These are phyloP conservation scores for Rhizophagus sp. DNA, from an alignment of 192 early-diverging fungal species.

Conservation along the genomic window DNA sequence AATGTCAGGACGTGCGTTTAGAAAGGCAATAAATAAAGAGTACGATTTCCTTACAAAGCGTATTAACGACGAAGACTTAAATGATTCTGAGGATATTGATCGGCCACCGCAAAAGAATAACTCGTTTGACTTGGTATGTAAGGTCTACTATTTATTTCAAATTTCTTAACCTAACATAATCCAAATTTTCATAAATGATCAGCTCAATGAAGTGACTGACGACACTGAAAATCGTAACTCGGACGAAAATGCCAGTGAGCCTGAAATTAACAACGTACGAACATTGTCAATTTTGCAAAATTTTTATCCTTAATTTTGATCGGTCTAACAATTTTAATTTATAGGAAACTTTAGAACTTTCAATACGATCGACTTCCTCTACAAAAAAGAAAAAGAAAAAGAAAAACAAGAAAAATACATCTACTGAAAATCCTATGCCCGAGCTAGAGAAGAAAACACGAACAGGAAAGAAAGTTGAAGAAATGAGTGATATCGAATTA, in stretches of 20 bases:
- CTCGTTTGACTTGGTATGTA: constrained; percentile 21
- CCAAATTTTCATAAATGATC: not conserved
- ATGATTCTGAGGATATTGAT: constrained; percentile 12
- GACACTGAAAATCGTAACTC: not conserved
- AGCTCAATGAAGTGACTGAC: constrained; percentile 5
- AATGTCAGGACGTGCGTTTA: constrained; percentile 24
- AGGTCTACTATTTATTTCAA: too few relatives aligned
- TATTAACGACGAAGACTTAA: not conserved
- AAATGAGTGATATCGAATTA: constrained; percentile 64
- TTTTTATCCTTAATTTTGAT: too few relatives aligned
- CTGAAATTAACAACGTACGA: too few relatives aligned
- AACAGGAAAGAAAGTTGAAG: constrained; percentile 40
- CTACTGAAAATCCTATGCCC: constrained; percentile 28
- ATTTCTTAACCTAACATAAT: not conserved
- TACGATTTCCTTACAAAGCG: not conserved
- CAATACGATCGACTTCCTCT: not conserved
- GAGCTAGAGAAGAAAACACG: constrained; percentile 28
- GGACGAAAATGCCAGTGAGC: not conserved
- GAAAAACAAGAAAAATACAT: constrained; percentile 53
- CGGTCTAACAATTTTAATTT: too few relatives aligned
- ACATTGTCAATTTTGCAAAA: too few relatives aligned
- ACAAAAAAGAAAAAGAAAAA: constrained; percentile 44
- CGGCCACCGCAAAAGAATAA: not conserved
- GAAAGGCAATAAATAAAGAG: constrained; percentile 20
- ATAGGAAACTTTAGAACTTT: not conserved